Evolutionary conservation across 805 yeast species (phyloP).

Genomic region (Saccharomycopsis guyanensis): DNA sequence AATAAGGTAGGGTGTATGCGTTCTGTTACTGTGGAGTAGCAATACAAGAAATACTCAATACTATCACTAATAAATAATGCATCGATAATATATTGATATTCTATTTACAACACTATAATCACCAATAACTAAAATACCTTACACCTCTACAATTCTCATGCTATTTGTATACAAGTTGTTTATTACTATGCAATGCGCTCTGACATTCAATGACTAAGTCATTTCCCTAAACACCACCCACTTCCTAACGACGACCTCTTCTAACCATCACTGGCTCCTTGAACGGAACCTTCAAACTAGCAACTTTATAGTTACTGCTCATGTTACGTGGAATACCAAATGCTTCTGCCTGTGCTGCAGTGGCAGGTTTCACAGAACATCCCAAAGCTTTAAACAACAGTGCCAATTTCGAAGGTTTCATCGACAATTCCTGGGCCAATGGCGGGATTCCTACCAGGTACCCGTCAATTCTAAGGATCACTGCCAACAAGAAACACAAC

Average conservation of each 20-base stretch:
- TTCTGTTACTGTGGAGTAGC: too few species aligned
- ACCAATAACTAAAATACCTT: too few species aligned
- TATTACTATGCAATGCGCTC: too few species aligned
- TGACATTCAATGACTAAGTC: too few species aligned
- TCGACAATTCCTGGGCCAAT: constrained; percentile 72
- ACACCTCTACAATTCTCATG: too few species aligned
- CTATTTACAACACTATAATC: too few species aligned
- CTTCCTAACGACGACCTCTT: constrained; percentile 46
- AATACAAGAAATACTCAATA: too few species aligned
- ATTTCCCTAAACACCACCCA: too few species aligned
- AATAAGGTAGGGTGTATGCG: too few species aligned
- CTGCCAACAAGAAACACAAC: constrained; percentile 66
- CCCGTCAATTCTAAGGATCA: constrained; percentile 67
- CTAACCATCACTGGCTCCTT: constrained; percentile 76
- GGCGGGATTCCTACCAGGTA: constrained; percentile 72
- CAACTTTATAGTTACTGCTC: constrained; percentile 66
- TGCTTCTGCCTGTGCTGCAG: constrained; percentile 68
- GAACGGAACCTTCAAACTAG: constrained; percentile 81
- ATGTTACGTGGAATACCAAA: constrained; percentile 55
- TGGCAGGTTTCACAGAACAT: constrained; percentile 63
- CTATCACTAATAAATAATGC: too few species aligned
- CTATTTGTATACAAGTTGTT: too few species aligned
- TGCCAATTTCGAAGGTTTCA: constrained; percentile 67
- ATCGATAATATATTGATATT: too few species aligned
- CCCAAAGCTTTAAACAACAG: constrained; percentile 76